These are phyloP conservation scores for Camelina sativa DNA, from an alignment of 345 rosid species.

Conservation along the genomic window DNA sequence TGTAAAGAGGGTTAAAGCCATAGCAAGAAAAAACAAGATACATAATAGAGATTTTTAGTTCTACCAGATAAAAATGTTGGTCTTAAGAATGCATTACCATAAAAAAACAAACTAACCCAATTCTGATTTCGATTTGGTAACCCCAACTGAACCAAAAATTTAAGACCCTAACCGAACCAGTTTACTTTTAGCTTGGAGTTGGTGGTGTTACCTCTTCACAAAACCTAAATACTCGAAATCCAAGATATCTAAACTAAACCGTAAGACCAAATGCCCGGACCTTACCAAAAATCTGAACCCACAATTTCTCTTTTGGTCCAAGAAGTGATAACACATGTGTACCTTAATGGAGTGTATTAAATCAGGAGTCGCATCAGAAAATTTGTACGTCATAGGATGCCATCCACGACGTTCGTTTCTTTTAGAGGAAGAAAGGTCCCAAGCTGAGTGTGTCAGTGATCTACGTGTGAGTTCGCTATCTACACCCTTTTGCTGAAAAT, in stretches of 20 bases:
- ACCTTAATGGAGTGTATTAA: conserved; percentile 85
- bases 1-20: conserved; percentile 6
- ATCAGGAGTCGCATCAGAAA: conserved; percentile 73
- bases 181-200: neutral
- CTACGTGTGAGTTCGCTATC: conserved; percentile 79
- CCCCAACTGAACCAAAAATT: neutral
- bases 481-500: conserved; percentile 76
- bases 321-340: conserved; percentile 24
- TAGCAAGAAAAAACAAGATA: neutral
- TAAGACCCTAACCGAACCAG: neutral
- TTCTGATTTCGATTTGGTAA: neutral
- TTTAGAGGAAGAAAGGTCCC: conserved; percentile 84
- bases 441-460: conserved; percentile 77
- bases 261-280: too few species aligned
- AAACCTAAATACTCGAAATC: neutral
- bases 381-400: conserved; percentile 90
- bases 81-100: conserved; percentile 1
- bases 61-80: neutral
- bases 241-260: neutral
- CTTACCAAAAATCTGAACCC: neutral
- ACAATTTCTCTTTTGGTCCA: neutral
- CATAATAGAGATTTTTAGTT: neutral
- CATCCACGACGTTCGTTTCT: conserved; percentile 86
- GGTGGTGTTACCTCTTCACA: neutral
- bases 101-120: neutral